Percentiles rank a stretch among this genome's conserved stretches.
phyloP scores from a whole-genome alignment of 257 asterid species.

The Salvia hispanica region DNA sequence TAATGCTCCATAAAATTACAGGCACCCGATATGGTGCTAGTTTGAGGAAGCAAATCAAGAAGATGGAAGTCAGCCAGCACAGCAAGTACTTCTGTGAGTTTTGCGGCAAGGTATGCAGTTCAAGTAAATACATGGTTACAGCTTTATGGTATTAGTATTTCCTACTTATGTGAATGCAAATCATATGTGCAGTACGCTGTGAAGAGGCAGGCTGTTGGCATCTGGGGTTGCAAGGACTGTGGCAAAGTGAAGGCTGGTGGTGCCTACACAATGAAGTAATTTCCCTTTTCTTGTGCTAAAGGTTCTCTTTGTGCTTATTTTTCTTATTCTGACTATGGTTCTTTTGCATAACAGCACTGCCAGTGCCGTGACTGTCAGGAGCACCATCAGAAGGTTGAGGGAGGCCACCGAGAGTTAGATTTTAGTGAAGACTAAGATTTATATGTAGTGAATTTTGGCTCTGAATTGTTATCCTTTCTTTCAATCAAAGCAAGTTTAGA shows the following conservation, averaged over 20 bases:
- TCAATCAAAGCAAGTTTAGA: background rate
- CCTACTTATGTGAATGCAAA: background rate
- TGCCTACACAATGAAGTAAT: slow-evolving; percentile 65
- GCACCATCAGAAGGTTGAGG: slow-evolving; percentile 71
- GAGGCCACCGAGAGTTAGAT: slow-evolving; percentile 62
- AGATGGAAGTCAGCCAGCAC: slow-evolving; percentile 69
- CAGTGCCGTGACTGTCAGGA: slow-evolving; percentile 70
- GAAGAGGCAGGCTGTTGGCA: slow-evolving; percentile 69
- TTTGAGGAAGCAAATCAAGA: slow-evolving; percentile 71
- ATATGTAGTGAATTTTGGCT: slow-evolving; percentile 18
- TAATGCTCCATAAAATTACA: slow-evolving; percentile 9
- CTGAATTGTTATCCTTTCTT: slow-evolving; percentile 9
- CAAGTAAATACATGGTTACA: background rate
- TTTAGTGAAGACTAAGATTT: slow-evolving; percentile 36
- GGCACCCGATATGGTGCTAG: slow-evolving; percentile 80
- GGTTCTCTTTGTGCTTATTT: background rate
- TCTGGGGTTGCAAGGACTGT: slow-evolving; percentile 75
- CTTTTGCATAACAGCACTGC: slow-evolving; percentile 51
- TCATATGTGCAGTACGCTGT: slow-evolving; percentile 48
- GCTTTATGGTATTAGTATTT: background rate
- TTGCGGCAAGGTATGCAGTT: slow-evolving; percentile 53
- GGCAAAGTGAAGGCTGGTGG: slow-evolving; percentile 74
- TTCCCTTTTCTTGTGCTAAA: background rate
- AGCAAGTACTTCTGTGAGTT: slow-evolving; percentile 69
- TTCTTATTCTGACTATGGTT: background rate